Conservation (phyloP, 768 basidiomycete species). For the Royoungia palumana region DNA sequence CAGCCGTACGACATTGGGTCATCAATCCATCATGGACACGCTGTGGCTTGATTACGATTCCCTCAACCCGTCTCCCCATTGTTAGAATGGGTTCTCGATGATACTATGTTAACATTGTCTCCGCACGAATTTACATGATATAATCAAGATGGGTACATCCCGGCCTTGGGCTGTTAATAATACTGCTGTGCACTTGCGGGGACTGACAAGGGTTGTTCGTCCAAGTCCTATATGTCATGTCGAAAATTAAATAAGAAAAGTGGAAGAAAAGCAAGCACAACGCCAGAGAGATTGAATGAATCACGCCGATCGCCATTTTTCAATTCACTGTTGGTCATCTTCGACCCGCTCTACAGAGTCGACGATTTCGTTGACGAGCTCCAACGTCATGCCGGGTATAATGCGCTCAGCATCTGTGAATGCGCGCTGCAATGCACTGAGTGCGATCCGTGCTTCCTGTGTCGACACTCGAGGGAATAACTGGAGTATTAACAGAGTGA, state of each 20-base stretch:
- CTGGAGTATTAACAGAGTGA: slow-evolving; percentile 37
- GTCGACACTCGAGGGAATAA: slow-evolving; percentile 89
- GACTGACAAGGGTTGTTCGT: slow-evolving; percentile 11
- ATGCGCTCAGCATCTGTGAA: slow-evolving; percentile 94
- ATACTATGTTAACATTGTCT: no score
- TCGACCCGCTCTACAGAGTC: slow-evolving; percentile 91
- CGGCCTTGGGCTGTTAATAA: slow-evolving; percentile 8
- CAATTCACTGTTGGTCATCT: slow-evolving; percentile 45
- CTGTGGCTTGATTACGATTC: no score
- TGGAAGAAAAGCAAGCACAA: slow-evolving; percentile 12
- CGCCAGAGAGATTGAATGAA: slow-evolving; percentile 12
- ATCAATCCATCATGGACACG: no score
- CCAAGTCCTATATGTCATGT: slow-evolving; percentile 17
- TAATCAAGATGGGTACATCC: slow-evolving; percentile 18
- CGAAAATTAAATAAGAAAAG: slow-evolving; percentile 2
- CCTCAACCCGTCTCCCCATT: no score
- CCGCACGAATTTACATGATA: slow-evolving; percentile 18
- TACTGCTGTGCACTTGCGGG: slow-evolving; percentile 15
- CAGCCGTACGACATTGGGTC: no score
- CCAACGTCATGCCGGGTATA: slow-evolving; percentile 92
- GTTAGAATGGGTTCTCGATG: no score
- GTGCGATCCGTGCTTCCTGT: slow-evolving; percentile 84
- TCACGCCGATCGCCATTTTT: background rate
- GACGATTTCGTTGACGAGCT: slow-evolving; percentile 90
- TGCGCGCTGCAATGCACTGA: slow-evolving; percentile 84